Evolutionary conservation across 495 filamentous ascomycete genomes (phyloP), one percentile per base, ranked within the genome.

Genomic region (Penicillium taxi): DNA sequence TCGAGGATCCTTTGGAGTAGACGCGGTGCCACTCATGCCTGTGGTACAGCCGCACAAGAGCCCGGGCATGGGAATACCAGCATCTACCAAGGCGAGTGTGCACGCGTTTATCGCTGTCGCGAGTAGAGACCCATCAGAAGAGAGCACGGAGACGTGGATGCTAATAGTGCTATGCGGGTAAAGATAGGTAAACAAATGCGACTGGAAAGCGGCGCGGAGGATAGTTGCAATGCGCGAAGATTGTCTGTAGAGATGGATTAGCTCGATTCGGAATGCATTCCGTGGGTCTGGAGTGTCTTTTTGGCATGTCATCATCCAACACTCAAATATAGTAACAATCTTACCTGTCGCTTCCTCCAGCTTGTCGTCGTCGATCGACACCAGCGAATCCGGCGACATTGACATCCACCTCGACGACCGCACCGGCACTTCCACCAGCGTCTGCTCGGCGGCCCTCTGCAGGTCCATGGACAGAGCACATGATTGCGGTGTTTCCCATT

Each of bases 401-500:
- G 32, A 98, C 80, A 44, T 86, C 85, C 6, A 95, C 89, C n/a
- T 75, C 67, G 8, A 94, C 69, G 32, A 79, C 71, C 6, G 82
- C 79, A 4, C 65, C 61, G 12, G 70, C 68, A 2, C 64, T 62
- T 25, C 66, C 67, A 34, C 58, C 58, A n/a, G 55, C 60, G 42
- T 67, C 68, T 21, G 66, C 55, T 41, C 74, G 51, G 31, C 75
- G 69, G 4, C 65, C 69, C 48, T 96, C 90, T 15, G 69, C 73
- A 0, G 91, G 91, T 0, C 91, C 91, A 5, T 77, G 71, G 6
- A 96, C 78, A 2, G 86, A 88, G 66, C 91, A 96, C 63, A 96
- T 82, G 41, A 96, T 81, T 53, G 93, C 86, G 3, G 93, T 98
- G 56, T 96, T 93, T 41, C 91, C 91, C 81, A 94, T 91, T 50